Conservation (phyloP, 2,329 filamentous ascomycete genomes). For the Epichloe bromicola region DNA sequence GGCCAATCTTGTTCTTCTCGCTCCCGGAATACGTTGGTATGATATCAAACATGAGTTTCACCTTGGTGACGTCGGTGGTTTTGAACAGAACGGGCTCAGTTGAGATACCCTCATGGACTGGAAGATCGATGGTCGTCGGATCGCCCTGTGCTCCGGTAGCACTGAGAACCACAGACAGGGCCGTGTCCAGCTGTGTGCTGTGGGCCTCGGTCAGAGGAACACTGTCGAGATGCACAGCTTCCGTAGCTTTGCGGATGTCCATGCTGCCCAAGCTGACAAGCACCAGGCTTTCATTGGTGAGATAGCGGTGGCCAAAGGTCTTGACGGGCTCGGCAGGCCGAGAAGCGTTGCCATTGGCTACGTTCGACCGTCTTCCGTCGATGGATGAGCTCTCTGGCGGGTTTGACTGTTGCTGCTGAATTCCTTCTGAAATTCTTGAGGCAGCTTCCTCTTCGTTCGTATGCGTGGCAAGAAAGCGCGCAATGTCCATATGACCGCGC, state of each 20-base stretch:
- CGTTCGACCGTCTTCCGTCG: conserved; percentile 44
- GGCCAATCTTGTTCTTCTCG: conserved; percentile 76
- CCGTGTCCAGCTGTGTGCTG: conserved; percentile 85
- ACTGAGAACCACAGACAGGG: conserved; percentile 80
- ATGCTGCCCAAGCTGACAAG: conserved; percentile 88
- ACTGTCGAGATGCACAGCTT: conserved; percentile 74
- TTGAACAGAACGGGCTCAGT: conserved; percentile 91
- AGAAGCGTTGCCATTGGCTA: conserved; percentile 26
- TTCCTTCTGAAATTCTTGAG: conserved; percentile 10
- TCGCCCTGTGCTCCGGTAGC: conserved; percentile 78
- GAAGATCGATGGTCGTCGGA: conserved; percentile 78
- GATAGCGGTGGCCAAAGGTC: conserved; percentile 89
- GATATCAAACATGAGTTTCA: conserved; percentile 87
- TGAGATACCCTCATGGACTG: conserved; percentile 83
- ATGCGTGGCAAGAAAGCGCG: conserved; percentile 50
- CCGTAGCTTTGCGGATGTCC: conserved; percentile 73
- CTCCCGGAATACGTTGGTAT: conserved; percentile 90
- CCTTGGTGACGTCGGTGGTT: conserved; percentile 61
- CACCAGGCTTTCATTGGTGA: conserved; percentile 78
- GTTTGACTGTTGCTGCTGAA: conserved; percentile 9
- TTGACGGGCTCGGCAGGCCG: conserved; percentile 69
- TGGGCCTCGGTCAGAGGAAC: conserved; percentile 83
- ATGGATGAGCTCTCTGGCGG: conserved; percentile 46
- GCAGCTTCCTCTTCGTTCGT: conserved; percentile 18
- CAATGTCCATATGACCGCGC: conserved; percentile 75